Base-by-base conservation (phyloP, 306 rosid species). In the Cicer chorassanicum region DNA sequence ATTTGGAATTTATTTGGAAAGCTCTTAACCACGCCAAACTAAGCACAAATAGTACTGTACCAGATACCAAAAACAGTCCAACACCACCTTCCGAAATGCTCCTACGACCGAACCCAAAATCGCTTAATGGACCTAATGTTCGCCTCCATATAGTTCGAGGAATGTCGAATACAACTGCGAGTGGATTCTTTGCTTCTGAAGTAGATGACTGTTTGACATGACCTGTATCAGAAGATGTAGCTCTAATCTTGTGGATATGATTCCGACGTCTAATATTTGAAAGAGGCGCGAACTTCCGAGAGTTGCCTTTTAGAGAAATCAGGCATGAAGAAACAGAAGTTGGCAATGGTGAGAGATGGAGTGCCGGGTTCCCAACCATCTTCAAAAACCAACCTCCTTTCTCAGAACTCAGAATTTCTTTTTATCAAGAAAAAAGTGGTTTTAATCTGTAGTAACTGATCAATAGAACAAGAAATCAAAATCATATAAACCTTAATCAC, bases 81-180 rank as follows among this genome's bases (percentile, higher is more conserved):
- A 92, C 98, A 68, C 99, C 98, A 34, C 97, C 99, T 86, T 95
- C 99, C 99, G 93, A 95, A 36, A 95, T 78, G 81, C 98, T 90
- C 87, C 87, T 80, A 42, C 76, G 84, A 73, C 98, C 98, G 51
- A 92, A 95, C 43, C 98, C 99, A 50, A 90, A 95, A 81, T 95
- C 93, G 70, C 89, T 84, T 81, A 95, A 51, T 4, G 99, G 99
- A 62, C 86, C 91, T 65, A 95, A 54, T 1, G 96, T 90, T 86
- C 84, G 86, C 90, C 67, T 88, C 98, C 97, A 94, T 73, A 91
- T 6, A n/a, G 78, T 73, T 18, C 79, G 84, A 62, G 97, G 98
- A 80, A 81, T 83, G 71, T 91, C 92, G 53, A 90, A 78, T 70
- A 91, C 85, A 72, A 74, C 79, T 8, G 82, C 68, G 64, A 94